Evolutionary conservation across 805 yeast genomes (phyloP).

Genomic region (Tetrapisispora namnaoensis): DNA sequence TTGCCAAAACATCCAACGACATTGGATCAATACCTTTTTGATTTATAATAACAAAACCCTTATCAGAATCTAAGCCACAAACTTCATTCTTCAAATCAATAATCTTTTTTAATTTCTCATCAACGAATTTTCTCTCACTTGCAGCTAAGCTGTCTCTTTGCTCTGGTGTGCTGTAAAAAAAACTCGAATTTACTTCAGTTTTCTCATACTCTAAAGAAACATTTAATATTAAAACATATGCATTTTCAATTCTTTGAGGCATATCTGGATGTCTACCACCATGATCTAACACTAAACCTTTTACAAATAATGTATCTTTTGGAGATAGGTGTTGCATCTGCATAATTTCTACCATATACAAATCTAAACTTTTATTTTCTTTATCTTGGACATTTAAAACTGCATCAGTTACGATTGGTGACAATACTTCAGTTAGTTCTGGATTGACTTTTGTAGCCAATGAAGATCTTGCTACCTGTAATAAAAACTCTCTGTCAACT

Average conservation of each 20-base stretch:
- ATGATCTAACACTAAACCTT: slow-evolving; percentile 90
- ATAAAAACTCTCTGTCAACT: slow-evolving; percentile 76
- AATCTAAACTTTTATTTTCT: slow-evolving; percentile 48
- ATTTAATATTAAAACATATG: slow-evolving; percentile 75
- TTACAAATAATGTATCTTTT: slow-evolving; percentile 69
- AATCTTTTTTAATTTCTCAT: slow-evolving; percentile 82
- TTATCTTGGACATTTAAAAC: slow-evolving; percentile 65
- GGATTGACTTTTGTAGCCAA: slow-evolving; percentile 75
- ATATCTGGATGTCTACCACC: slow-evolving; percentile 99
- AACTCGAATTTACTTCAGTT: slow-evolving; percentile 94
- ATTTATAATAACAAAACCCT: slow-evolving; percentile 87
- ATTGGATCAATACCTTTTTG: slow-evolving; percentile 99
- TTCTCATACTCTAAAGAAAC: slow-evolving; percentile 95
- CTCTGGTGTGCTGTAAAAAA: slow-evolving; percentile 88
- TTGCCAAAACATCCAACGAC: slow-evolving; percentile 90
- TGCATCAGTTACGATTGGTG: slow-evolving; percentile 95
- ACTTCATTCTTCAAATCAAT: slow-evolving; percentile 89
- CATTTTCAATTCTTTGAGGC: slow-evolving; percentile 84
- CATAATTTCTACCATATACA: slow-evolving; percentile 98
- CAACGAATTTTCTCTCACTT: slow-evolving; percentile 88
- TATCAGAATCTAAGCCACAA: slow-evolving; percentile 60
- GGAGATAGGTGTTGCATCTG: slow-evolving; percentile 92
- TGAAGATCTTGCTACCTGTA: slow-evolving; percentile 88
- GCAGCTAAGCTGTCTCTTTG: slow-evolving; percentile 93
- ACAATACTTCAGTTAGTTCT: slow-evolving; percentile 67